A percentile compares a stretch with the other conserved stretches of the same genome.
These are phyloP conservation scores for Pleurotus citrinopileatus DNA, from an alignment of 768 basidiomycete genomes.

Conservation along the genomic window DNA sequence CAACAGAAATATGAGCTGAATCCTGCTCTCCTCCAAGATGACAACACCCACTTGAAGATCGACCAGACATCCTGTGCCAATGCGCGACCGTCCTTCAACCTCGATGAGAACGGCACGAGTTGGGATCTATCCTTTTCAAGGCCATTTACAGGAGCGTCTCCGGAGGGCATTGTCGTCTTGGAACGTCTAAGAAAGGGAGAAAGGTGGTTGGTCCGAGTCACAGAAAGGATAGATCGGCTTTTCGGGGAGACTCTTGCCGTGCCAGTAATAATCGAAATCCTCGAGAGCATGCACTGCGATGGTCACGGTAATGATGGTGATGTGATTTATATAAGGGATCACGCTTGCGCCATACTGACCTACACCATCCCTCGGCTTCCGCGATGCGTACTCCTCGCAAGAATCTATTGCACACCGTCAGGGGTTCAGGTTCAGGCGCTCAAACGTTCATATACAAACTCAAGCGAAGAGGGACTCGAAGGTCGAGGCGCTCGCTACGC, in stretches of 20 bases:
- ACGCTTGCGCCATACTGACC: no score
- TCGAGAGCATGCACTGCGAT: neutral
- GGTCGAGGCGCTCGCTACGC: no score
- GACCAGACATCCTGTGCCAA: constrained; percentile 88
- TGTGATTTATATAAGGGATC: no score
- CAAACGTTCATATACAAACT: no score
- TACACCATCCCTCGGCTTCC: no score
- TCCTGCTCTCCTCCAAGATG: no score
- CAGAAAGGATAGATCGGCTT: constrained; percentile 4
- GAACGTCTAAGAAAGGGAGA: neutral
- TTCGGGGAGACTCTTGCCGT: constrained; percentile 1
- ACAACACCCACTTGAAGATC: constrained; percentile 67
- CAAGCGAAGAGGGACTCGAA: no score
- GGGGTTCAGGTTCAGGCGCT: no score
- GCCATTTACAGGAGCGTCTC: neutral
- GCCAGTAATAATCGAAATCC: neutral
- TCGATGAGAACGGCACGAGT: constrained; percentile 67
- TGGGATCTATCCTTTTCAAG: constrained; percentile 36
- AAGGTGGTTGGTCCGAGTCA: neutral
- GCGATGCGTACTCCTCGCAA: no score
- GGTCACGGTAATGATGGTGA: no score
- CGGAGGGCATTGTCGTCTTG: neutral
- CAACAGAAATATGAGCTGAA: no score
- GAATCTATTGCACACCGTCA: no score
- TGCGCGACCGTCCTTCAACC: constrained; percentile 73